Base-by-base conservation (phyloP, 139 green algal species). In the Pseudopediastrum boryanum region DNA sequence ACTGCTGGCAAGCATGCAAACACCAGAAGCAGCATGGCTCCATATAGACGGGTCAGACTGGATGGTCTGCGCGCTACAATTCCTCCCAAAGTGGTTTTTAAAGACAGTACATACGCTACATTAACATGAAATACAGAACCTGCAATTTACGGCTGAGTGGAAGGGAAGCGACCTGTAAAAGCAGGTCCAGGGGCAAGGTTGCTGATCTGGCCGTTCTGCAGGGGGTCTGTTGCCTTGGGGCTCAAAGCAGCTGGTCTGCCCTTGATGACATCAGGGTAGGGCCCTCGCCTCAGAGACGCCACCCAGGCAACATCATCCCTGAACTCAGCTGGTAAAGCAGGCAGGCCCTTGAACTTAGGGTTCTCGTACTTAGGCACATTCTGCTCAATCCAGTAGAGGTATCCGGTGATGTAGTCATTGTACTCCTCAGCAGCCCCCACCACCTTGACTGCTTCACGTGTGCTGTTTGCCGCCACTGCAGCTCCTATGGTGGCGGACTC, bases 381-480 rank as follows among this genome's bases (percentile, higher is more conserved):
- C 0, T 4, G 31, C 61, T 80, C 61, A 3, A 80, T 80, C 74
- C 59, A 73, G 35, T 39, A 52, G 4, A 80, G 44, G 64, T 73
- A 80, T 25, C 74, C 74, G 2, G 74, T 65, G 23, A 80, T 80
- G 61, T 73, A 80, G 74, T 80, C 74, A 41, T 80, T 72, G 61
- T 80, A 80, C 4, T 52, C 16, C 9, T 46, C 23, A 8, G 61
- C 64, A 10, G 74, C 74, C 8, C 74, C 74, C 13, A 80, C 64
- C 42, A 80, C 61, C n/a, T n/a, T 58, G 54, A 78, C 48, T 9
- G n/a, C n/a, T n/a, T n/a, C n/a, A n/a, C n/a, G n/a, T n/a, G n/a
- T n/a, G n/a, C n/a, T n/a, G n/a, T n/a, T n/a, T n/a, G n/a, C n/a
- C n/a, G n/a, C n/a, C n/a, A n/a, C n/a, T n/a, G n/a, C n/a, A n/a